Evolutionary conservation across 2,329 filamentous ascomycete species (phyloP).

Genomic region (Hypoxylon sp.): DNA sequence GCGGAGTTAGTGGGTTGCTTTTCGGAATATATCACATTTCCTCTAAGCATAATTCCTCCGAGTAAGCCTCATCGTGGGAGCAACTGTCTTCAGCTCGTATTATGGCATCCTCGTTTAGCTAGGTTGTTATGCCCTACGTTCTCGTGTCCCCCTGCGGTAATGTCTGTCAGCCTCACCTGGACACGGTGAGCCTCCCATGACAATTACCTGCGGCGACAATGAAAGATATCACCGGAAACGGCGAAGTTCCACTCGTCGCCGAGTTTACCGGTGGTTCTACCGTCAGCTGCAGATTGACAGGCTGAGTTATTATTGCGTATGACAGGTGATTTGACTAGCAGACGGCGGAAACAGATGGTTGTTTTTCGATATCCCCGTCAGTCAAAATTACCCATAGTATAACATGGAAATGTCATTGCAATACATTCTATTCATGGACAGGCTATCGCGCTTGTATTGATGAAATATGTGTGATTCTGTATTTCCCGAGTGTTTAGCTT

Average conservation of each 20-base stretch:
- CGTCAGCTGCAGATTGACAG: slow-evolving; percentile 14
- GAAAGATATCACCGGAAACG: slow-evolving; percentile 21
- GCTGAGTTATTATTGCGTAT: slow-evolving; percentile 6
- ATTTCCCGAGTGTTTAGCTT: background rate
- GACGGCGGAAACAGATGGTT: background rate
- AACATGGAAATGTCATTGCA: background rate
- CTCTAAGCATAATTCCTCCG: slow-evolving; percentile 19
- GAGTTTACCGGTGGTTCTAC: slow-evolving; percentile 14
- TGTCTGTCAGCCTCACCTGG: slow-evolving; percentile 17
- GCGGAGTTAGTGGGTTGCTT: slow-evolving; percentile 49
- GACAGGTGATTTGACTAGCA: slow-evolving; percentile 7
- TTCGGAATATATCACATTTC: slow-evolving; percentile 44
- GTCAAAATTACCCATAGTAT: slow-evolving; percentile 11
- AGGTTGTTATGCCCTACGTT: slow-evolving; percentile 4
- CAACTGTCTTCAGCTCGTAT: slow-evolving; percentile 12
- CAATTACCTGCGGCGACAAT: slow-evolving; percentile 15
- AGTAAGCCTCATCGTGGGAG: slow-evolving; percentile 13
- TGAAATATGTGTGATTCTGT: background rate
- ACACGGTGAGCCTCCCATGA: slow-evolving; percentile 14
- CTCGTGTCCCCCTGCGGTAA: slow-evolving; percentile 7
- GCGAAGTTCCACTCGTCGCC: slow-evolving; percentile 5
- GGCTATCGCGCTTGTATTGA: slow-evolving; percentile 18
- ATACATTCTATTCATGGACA: slow-evolving; percentile 6
- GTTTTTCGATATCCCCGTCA: slow-evolving; percentile 4
- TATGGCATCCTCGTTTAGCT: slow-evolving; percentile 12